Evolutionary conservation across 2,329 filamentous ascomycete genomes (phyloP).

Genomic region (Coleophoma cylindrospora): DNA sequence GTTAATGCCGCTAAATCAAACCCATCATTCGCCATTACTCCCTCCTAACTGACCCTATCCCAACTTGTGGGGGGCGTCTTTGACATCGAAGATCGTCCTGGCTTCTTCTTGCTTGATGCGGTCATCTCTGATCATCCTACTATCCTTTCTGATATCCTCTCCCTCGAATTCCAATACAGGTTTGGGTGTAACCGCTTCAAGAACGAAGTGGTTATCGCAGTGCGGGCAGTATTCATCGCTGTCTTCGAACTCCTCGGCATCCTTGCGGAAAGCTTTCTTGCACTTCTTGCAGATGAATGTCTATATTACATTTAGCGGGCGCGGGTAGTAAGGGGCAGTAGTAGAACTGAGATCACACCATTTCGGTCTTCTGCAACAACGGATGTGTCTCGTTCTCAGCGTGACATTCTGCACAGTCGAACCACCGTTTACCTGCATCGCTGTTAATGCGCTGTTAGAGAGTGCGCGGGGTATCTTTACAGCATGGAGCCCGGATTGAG

Average conservation of each 20-base stretch:
- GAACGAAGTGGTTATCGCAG: slow-evolving; percentile 97
- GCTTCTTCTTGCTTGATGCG: slow-evolving; percentile 54
- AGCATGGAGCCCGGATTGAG: slow-evolving; percentile 91
- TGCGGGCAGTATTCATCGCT: slow-evolving; percentile 98
- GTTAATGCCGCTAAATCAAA: slow-evolving; percentile 25
- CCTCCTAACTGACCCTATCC: slow-evolving; percentile 46
- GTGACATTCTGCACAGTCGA: slow-evolving; percentile 97
- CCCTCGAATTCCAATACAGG: slow-evolving; percentile 82
- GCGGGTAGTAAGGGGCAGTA: slow-evolving; percentile 1
- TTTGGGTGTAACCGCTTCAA: slow-evolving; percentile 83
- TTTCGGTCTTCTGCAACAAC: slow-evolving; percentile 74
- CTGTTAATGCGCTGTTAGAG: background rate
- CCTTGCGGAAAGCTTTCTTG: slow-evolving; percentile 96
- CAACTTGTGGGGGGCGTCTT: slow-evolving; percentile 68
- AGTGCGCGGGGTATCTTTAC: slow-evolving; percentile 44
- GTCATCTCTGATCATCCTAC: slow-evolving; percentile 90
- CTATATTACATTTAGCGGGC: slow-evolving; percentile 15
- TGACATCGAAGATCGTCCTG: slow-evolving; percentile 71
- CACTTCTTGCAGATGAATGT: slow-evolving; percentile 97
- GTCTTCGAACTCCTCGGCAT: slow-evolving; percentile 88
- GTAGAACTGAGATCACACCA: slow-evolving; percentile 42
- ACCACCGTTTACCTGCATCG: slow-evolving; percentile 82
- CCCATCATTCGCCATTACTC: background rate
- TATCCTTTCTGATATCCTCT: slow-evolving; percentile 81
- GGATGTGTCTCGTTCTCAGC: slow-evolving; percentile 72